phyloP scores from a whole-genome alignment of 2,329 filamentous ascomycete species.

The Aspergillus hortae region DNA sequence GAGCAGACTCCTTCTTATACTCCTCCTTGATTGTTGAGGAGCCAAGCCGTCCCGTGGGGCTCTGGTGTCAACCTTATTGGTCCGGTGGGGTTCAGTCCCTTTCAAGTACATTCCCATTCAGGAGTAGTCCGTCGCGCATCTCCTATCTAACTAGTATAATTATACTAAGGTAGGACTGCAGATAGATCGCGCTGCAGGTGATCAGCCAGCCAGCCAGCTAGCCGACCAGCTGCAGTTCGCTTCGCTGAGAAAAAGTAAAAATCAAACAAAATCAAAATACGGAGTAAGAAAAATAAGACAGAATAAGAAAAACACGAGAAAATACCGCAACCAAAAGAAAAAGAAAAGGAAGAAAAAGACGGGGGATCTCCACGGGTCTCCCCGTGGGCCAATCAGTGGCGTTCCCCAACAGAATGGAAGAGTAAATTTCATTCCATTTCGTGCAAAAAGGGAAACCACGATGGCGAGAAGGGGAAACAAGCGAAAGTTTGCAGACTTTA shows the following conservation, averaged over 20 bases:
- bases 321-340: too few species aligned
- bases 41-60: conserved; percentile 2
- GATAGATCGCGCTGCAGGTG: not conserved
- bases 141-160: too few species aligned
- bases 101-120: too few species aligned
- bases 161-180: too few species aligned
- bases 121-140: too few species aligned
- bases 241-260: too few species aligned
- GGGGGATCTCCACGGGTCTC: not conserved
- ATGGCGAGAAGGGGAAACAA: not conserved
- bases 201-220: not conserved
- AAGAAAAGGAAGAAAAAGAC: not conserved
- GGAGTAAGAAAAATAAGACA: too few species aligned
- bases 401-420: not conserved
- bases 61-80: not conserved
- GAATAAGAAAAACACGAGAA: too few species aligned
- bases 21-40: conserved; percentile 4
- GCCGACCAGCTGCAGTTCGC: too few species aligned
- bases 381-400: not conserved
- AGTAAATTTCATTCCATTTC: not conserved
- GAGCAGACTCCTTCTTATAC: not conserved
- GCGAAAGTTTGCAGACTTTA: not conserved
- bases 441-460: not conserved
- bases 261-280: too few species aligned
- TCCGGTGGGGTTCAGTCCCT: not conserved